Evolutionary conservation across 495 filamentous ascomycete species (phyloP), one percentile per base, ranked within the genome.

Genomic region (Evernia prunastri): DNA sequence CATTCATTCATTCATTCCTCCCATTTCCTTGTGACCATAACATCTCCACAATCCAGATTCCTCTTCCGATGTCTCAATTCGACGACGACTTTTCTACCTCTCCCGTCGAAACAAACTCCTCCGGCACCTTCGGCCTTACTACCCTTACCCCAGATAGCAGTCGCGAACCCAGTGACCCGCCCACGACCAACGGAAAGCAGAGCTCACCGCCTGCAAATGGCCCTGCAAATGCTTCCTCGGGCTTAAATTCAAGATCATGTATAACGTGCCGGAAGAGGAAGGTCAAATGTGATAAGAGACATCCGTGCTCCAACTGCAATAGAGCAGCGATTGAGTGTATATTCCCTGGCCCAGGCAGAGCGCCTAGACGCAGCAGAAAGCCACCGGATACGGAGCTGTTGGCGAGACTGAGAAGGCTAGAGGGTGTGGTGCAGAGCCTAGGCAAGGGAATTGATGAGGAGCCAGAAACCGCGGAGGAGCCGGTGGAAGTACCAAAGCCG

Each of bases 191-290:
- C 10, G 42, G 51, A 18, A 63, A 49, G 31, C 37, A 40, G n/a
- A 33, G 49, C 3, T 59, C 58, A 45, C 53, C 49, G n/a, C 58
- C 58, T 17, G 18, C 56, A 29, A 59, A 53, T 17, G 51, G 62
- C 33, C n/a, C 56, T 33, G 45, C 37, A 27, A 45, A 58, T 49
- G 59, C 23, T 15, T 23, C 63, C 6, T 18, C 56, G 42, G 66
- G 58, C 35, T 27, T 68, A 43, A 88, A 86, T 68, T 81, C 87
- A 12, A 82, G 91, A 62, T 92, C 89, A 66, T 96, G 91, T 73
- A 84, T 91, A 4, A 94, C 89, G 35, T 96, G 91, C 72, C 82
- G 91, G 29, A 84, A 86, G 65, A 80, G 91, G 56, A 96, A 96
- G 72, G 90, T 94, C 7, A 87, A 87, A 62, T 96, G 92, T 75